Percentiles rank a stretch among this genome's conserved stretches.
These are phyloP conservation scores for Kluyveromyces dobzhanskii DNA, from an alignment of 805 yeast genomes.

Conservation along the genomic window DNA sequence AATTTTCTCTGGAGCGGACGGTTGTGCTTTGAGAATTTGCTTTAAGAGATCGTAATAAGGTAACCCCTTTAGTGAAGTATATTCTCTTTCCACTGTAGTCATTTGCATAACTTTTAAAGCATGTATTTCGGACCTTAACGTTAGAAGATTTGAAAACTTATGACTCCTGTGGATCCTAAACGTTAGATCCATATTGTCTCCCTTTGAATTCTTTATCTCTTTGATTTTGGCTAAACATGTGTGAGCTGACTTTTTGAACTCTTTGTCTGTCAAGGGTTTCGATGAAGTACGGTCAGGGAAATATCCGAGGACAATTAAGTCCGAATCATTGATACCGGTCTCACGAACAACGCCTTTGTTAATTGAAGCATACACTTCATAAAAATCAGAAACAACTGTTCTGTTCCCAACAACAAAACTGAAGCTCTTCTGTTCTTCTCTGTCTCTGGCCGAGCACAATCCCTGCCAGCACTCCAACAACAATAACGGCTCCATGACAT, in stretches of 20 bases:
- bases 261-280: constrained; percentile 26
- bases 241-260: constrained; percentile 27
- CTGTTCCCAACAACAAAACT: constrained; percentile 67
- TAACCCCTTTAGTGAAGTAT: constrained; percentile 70
- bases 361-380: constrained; percentile 74
- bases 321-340: constrained; percentile 60
- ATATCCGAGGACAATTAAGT: constrained; percentile 57
- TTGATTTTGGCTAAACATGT: constrained; percentile 76
- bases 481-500: constrained; percentile 68
- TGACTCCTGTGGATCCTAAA: constrained; percentile 48
- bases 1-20: constrained; percentile 27
- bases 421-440: constrained; percentile 50
- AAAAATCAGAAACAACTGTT: constrained; percentile 75
- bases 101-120: constrained; percentile 76
- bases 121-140: constrained; percentile 55
- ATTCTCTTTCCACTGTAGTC: constrained; percentile 92
- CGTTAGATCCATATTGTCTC: constrained; percentile 67
- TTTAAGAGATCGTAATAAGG: constrained; percentile 71
- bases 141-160: constrained; percentile 41
- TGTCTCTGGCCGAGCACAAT: constrained; percentile 61
- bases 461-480: constrained; percentile 93
- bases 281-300: constrained; percentile 30
- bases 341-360: constrained; percentile 44
- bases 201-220: constrained; percentile 56
- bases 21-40: constrained; percentile 57